A percentile compares a stretch with the other conserved stretches of the same genome.
These are phyloP conservation scores for Acacia acuminata DNA, from an alignment of 306 rosid species.

Conservation along the genomic window DNA sequence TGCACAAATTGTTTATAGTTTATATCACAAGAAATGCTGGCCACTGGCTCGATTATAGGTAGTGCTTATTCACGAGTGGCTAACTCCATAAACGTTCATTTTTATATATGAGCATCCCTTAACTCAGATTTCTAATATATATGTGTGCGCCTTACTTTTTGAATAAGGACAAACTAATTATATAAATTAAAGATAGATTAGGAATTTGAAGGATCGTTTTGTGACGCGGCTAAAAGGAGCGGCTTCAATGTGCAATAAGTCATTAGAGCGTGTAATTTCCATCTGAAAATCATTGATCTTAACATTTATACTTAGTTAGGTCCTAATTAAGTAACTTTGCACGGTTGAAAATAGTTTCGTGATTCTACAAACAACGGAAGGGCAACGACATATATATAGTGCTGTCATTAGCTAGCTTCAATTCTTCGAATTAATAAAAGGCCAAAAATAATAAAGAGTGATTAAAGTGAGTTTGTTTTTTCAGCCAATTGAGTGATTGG, in stretches of 20 bases:
- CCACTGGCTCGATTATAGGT: background rate
- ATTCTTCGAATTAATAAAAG: conserved; percentile 4
- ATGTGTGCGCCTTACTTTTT: background rate
- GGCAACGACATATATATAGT: background rate
- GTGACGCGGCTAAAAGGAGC: background rate
- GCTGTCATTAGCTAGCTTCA: conserved; percentile 19
- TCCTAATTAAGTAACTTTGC: conserved; percentile 8
- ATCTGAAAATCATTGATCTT: conserved; percentile 35
- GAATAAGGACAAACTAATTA: background rate
- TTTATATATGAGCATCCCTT: background rate
- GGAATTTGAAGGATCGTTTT: background rate
- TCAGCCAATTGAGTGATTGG: conserved; percentile 29
- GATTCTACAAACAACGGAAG: conserved; percentile 26
- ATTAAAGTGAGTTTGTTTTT: conserved; percentile 19
- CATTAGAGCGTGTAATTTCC: background rate
- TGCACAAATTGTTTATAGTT: background rate
- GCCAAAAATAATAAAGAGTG: conserved; percentile 20
- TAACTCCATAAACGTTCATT: background rate
- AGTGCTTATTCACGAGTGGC: background rate
- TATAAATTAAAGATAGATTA: background rate
- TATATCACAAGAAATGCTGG: background rate
- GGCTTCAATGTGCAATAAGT: background rate
- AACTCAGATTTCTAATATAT: background rate
- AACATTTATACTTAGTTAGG: background rate
- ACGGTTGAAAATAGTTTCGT: conserved; percentile 8